phyloP scores from a whole-genome alignment of 2,329 filamentous ascomycete genomes.

The Myriosclerotinia scirpicola region DNA sequence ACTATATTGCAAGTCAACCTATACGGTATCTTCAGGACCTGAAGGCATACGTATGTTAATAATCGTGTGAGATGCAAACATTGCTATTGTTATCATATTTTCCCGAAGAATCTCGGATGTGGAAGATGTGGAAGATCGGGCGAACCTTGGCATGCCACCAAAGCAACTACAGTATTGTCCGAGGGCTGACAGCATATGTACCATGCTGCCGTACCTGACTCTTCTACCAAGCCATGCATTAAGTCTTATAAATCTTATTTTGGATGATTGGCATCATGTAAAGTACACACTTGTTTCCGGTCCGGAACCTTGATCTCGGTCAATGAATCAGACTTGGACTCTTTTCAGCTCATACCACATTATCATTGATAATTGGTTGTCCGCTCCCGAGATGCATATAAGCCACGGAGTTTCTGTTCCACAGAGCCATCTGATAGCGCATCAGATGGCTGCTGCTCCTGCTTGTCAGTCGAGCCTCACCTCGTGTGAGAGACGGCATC shows the following conservation, averaged over 20 bases:
- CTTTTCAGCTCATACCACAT: slow-evolving; percentile 12
- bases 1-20: not conserved
- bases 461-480: slow-evolving; percentile 13
- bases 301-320: slow-evolving; percentile 8
- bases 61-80: not conserved
- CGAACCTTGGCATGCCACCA: slow-evolving; percentile 13
- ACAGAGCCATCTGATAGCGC: slow-evolving; percentile 5
- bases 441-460: not conserved
- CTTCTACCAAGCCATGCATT: slow-evolving; percentile 8
- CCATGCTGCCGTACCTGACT: slow-evolving; percentile 13
- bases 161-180: slow-evolving; percentile 21
- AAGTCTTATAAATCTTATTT: slow-evolving; percentile 11
- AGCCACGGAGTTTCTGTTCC: not conserved
- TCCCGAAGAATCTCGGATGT: slow-evolving; percentile 8
- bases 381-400: not conserved
- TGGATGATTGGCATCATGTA: not conserved
- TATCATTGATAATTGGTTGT: slow-evolving; percentile 5
- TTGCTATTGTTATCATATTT: slow-evolving; percentile 24
- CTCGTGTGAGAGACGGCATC: slow-evolving; percentile 20
- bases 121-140: slow-evolving; percentile 3
- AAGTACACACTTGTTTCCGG: not conserved
- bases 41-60: slow-evolving; percentile 16
- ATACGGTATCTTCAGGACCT: not conserved
- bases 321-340: not conserved
- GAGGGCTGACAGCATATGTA: slow-evolving; percentile 20